Base-by-base conservation (phyloP, 768 basidiomycete genomes). In the Trametes sanguinea region DNA sequence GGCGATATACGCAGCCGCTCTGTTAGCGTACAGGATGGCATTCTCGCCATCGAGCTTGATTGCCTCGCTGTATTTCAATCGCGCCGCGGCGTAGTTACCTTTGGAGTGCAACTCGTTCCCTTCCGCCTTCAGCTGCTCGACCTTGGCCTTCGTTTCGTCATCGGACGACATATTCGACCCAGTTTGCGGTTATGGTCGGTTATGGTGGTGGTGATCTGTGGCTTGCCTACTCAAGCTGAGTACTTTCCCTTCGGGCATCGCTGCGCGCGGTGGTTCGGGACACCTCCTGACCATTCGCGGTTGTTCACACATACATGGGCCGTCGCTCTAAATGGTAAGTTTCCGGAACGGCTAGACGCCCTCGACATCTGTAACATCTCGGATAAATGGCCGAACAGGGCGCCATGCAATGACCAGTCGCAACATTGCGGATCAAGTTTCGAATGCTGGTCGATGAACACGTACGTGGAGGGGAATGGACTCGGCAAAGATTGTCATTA, bases 21-120 rank as follows among this genome's bases (percentile, higher is more conserved):
- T 76, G 67, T 82, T 82, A n/a, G 78, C 74, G 61, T 76, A 79
- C 29, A 80, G 67, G 9, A 81, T 66, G 0, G 78, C 74, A 65
- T 79, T 78, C 29, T 67, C 68, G 22, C 72, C 72, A 17, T 76
- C 71, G 60, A 72, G 69, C 53, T 73, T 71, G 66, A 82, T 80
- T 9, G 79, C 80, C 50, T 77, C 73, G 5, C 76, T 72, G 64
- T 80, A 81, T 59, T 78, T 79, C 5, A 66, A 64, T 61, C 75
- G 73, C 7, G 79, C 80, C 9, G 65, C 74, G 27, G 62, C 62
- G 60, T 74, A 75, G 43, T 76, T 65, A 32, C 75, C 71, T 50
- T 73, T 69, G 17, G 64, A 60, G 61, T 76, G 75, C 30, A 78
- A 64, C 14, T 71, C 72, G 65, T 82, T 82, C 3, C 77, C 81